Conservation (phyloP, 768 basidiomycete species). For the Mycena polygramma region DNA sequence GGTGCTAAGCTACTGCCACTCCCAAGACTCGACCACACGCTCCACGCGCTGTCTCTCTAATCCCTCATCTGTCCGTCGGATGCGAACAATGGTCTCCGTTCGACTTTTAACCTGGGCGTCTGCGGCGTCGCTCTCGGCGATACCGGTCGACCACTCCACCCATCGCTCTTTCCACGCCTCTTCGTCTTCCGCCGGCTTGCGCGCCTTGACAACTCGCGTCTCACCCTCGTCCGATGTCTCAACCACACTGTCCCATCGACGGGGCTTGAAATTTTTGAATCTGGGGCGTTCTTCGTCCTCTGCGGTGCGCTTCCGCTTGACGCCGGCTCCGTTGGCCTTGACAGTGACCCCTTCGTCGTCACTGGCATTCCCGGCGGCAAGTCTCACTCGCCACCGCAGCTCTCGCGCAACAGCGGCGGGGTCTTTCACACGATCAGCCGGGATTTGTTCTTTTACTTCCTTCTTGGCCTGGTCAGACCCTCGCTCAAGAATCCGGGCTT, state of each 20-base stretch:
- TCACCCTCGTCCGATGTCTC: constrained; percentile 59
- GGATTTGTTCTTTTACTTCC: constrained; percentile 86
- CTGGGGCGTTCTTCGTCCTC: constrained; percentile 45
- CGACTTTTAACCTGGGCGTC: constrained; percentile 58
- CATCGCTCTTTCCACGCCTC: constrained; percentile 62
- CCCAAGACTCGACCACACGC: constrained; percentile 77
- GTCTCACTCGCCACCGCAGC: constrained; percentile 83
- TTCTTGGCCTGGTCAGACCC: constrained; percentile 79
- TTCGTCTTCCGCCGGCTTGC: constrained; percentile 52
- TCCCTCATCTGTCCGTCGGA: constrained; percentile 67
- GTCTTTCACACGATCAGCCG: constrained; percentile 86
- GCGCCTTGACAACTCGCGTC: constrained; percentile 52
- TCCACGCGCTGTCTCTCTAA: constrained; percentile 81
- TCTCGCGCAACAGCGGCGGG: constrained; percentile 85
- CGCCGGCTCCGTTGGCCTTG: constrained; percentile 47
- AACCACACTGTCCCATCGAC: constrained; percentile 70
- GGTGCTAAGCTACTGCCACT: constrained; percentile 53
- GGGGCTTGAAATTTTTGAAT: constrained; percentile 80
- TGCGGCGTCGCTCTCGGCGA: constrained; percentile 49
- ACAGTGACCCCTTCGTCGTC: constrained; percentile 70
- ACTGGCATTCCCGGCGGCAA: constrained; percentile 71
- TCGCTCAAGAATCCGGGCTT: constrained; percentile 79
- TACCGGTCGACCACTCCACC: constrained; percentile 49
- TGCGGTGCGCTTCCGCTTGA: constrained; percentile 60
- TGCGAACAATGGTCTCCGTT: constrained; percentile 67